Base-by-base conservation (phyloP, 2,329 filamentous ascomycete species). In the Shiraia bambusicola region DNA sequence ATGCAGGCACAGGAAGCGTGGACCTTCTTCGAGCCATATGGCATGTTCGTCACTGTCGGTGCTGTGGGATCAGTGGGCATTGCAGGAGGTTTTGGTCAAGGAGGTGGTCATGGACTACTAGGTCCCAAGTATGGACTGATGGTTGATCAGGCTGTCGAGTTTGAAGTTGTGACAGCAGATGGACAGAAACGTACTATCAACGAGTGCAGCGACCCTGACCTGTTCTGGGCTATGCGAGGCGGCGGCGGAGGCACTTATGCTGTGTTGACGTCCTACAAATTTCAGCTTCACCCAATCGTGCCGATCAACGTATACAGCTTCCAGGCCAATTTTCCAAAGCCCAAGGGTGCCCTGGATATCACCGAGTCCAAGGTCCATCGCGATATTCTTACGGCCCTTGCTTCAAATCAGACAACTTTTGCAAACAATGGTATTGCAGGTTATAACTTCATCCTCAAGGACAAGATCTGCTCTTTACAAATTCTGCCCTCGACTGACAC, bases 81-180 rank as follows among this genome's bases (percentile, higher is more conserved):
- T 54, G 73, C 61, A 8, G 64, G 64, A 36, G 64, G 70, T 11
- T 73, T 65, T 40, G 62, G 66, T 11, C 65, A 67, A 29, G 78
- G 75, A 6, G 79, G 77, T 22, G 80, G 79, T 0, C 77, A 82
- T 61, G 76, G 74, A 9, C 77, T 77, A 5, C 57, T 82, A 28
- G 73, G 73, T 10, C 71, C 72, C 28, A 65, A 71, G 26, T 76
- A 74, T 47, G 65, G 65, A 10, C 43, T 67, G 40, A 67, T 65
- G 59, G 63, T 66, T 4, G 64, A 67, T 43, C 55, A 69, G 25
- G 63, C 65, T 24, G 53, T 67, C 11, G 63, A 67, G 26, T 66
- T 66, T 27, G 60, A 67, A 8, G 57, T 67, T 7, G 50, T 63
- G n/a, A 65, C 64, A 4, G 59, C 64, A 5, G 61, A 65, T 42